Conservation (phyloP, 108 stramenopile species). For the Cyclotella atomus region DNA sequence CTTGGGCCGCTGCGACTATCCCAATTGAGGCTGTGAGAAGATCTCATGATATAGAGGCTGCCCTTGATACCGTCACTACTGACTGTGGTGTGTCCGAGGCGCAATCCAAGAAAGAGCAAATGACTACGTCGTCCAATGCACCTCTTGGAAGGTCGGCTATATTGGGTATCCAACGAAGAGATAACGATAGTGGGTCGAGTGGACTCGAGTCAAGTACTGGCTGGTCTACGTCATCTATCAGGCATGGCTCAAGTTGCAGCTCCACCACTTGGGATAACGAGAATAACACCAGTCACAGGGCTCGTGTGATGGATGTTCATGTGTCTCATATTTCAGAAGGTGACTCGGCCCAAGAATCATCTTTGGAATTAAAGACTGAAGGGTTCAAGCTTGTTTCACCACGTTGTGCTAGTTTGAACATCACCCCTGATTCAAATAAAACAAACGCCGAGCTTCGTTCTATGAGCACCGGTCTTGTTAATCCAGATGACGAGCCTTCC, state of each 20-base stretch:
- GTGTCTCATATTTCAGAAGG: constrained; percentile 7
- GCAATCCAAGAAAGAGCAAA: neutral
- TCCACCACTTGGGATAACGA: neutral
- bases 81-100: neutral
- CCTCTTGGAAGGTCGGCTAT: neutral
- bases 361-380: neutral
- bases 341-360: neutral
- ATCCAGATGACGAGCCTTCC: too few species aligned
- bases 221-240: constrained; percentile 11
- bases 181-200: constrained; percentile 24
- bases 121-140: too few species aligned
- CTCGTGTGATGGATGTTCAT: neutral
- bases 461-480: too few species aligned
- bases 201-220: constrained; percentile 30
- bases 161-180: constrained; percentile 11
- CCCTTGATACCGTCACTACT: neutral
- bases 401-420: too few species aligned
- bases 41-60: neutral
- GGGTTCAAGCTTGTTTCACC: too few species aligned
- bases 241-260: neutral
- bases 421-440: too few species aligned
- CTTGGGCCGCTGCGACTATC: constrained; percentile 39
- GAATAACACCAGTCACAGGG: neutral
- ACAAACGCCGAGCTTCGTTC: too few species aligned
- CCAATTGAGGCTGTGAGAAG: constrained; percentile 17